These are phyloP conservation scores for Pestalotiopsis sp. DNA, from an alignment of 2,329 filamentous ascomycete genomes.

Conservation along the genomic window DNA sequence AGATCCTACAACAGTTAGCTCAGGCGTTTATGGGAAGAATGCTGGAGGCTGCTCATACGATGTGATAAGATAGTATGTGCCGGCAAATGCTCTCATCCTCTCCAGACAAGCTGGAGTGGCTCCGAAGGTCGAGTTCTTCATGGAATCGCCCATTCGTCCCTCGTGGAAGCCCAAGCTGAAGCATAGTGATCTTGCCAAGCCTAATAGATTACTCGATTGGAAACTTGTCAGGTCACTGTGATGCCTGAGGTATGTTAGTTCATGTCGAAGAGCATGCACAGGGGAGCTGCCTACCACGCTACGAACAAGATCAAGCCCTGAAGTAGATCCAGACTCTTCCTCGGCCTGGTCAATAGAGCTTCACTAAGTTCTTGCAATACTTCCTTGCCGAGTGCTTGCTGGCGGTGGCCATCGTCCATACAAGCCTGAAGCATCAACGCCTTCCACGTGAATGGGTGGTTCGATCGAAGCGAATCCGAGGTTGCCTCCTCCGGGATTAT, in stretches of 20 bases:
- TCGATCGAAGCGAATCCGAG: constrained; percentile 39
- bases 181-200: constrained; percentile 50
- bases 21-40: not conserved
- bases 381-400: constrained; percentile 46
- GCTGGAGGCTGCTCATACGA: constrained; percentile 36
- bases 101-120: constrained; percentile 36
- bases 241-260: constrained; percentile 35
- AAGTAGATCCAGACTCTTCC: constrained; percentile 48
- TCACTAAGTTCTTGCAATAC: constrained; percentile 46
- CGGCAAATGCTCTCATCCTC: constrained; percentile 49
- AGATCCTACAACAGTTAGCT: constrained; percentile 23
- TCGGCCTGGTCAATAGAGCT: constrained; percentile 42
- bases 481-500: constrained; percentile 40
- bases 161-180: constrained; percentile 43
- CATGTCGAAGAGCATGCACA: not conserved
- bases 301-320: constrained; percentile 49
- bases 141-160: constrained; percentile 20
- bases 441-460: constrained; percentile 52
- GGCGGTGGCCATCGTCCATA: constrained; percentile 46
- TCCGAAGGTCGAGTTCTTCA: constrained; percentile 23
- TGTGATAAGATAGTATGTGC: constrained; percentile 54
- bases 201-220: constrained; percentile 52
- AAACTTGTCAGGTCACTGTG: constrained; percentile 52
- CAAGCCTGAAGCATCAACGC: constrained; percentile 48
- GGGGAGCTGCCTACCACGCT: constrained; percentile 43